Percentiles rank a stretch among this genome's conserved stretches.
Evolutionary conservation across 352 stramenopile species (phyloP).

Genomic region (Pythium graminicola): DNA sequence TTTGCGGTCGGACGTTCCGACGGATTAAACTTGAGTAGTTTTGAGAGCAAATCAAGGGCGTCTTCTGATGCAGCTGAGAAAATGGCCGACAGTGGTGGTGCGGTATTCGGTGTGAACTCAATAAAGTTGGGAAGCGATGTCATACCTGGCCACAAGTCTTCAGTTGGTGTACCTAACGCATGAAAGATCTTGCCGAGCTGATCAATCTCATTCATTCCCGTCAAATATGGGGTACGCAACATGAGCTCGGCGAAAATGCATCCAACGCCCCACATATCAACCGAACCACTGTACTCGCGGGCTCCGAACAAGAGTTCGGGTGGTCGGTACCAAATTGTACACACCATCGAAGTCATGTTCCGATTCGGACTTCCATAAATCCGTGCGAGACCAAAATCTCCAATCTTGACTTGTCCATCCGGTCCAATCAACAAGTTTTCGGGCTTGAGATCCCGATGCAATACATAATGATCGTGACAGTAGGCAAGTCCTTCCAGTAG

Average conservation of each 20-base stretch:
- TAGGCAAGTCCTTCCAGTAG: conserved; percentile 89
- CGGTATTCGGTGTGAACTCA: not conserved
- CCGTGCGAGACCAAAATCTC: conserved; percentile 96
- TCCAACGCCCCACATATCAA: conserved; percentile 95
- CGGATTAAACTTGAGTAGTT: conserved; percentile 92
- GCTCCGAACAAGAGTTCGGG: conserved; percentile 92
- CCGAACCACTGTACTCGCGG: conserved; percentile 94
- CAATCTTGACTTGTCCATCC: conserved; percentile 91
- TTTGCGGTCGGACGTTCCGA: conserved; percentile 90
- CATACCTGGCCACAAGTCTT: not conserved
- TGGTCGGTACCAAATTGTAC: conserved; percentile 95
- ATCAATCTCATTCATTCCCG: conserved; percentile 69
- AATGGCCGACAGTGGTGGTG: conserved; percentile 57
- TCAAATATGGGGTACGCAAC: conserved; percentile 90
- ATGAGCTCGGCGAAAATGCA: conserved; percentile 99
- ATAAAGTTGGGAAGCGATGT: no score
- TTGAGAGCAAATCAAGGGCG: conserved; percentile 82
- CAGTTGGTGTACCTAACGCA: conserved; percentile 90
- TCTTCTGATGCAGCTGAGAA: conserved; percentile 79
- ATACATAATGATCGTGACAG: conserved; percentile 87
- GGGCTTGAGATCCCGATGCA: conserved; percentile 93
- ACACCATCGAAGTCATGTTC: no score
- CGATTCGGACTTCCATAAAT: no score
- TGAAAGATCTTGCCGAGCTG: conserved; percentile 84
- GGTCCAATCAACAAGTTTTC: conserved; percentile 94